Evolutionary conservation across 306 rosid genomes (phyloP), one percentile per base, ranked within the genome.

Genomic region (Crataegus laevigata): DNA sequence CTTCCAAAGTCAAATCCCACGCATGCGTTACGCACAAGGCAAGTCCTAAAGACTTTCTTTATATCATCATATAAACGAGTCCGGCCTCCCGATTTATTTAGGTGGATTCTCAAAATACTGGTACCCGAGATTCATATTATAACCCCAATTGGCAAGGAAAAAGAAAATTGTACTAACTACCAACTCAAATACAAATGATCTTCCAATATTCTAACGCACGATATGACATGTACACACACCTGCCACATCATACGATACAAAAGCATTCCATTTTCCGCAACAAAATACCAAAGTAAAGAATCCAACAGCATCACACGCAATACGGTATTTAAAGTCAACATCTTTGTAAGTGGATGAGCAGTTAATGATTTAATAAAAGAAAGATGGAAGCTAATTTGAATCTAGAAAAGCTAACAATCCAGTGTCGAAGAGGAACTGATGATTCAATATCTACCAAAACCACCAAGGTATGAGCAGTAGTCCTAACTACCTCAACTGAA

Each of bases 401-500:
- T 6, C 73, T 8, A 47, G 38, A 62, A 43, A 40, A 61, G n/a
- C 40, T 12, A 50, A 43, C 54, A 22, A 72, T 29, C 47, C 61
- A 47, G 54, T 52, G 34, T 66, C 22, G 22, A 34, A 45, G 50
- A 65, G 43, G 60, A 54, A 67, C 74, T 74, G 71, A 64, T 68
- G 71, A 79, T 69, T 81, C 45, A 77, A 77, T 30, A 72, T 69
- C 74, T 73, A 84, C 87, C 89, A 82, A 82, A 83, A 68, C 87
- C 84, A 79, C 71, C 67, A 45, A 24, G 77, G 85, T 79, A 73
- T 79, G 67, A 63, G 30, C 81, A 66, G 72, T 58, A 83, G 91
- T 84, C 85, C 80, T 55, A 84, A 80, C 91, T 68, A 78, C 89
- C 87, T 69, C 90, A 86, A 81, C 91, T 68, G 71, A 87, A 69